phyloP scores from a whole-genome alignment of 441 rosid genomes.

The Viola pubescens region DNA sequence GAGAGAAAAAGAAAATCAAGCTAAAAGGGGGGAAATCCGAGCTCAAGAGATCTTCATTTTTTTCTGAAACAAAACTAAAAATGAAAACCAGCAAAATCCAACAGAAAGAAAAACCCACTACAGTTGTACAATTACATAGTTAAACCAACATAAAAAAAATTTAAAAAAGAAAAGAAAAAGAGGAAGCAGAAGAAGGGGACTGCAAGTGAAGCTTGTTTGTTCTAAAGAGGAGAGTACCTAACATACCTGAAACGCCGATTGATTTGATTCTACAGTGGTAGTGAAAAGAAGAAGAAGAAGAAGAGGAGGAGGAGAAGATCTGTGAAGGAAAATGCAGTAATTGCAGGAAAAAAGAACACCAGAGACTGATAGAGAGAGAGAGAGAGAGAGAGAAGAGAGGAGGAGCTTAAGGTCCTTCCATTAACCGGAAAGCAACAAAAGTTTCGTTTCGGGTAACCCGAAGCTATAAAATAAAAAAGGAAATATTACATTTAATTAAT shows the following conservation, averaged over 20 bases:
- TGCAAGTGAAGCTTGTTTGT: neutral
- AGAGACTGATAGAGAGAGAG: conserved; percentile 20
- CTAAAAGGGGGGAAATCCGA: no score
- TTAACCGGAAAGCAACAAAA: conserved; percentile 51
- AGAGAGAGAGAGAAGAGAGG: conserved; percentile 21
- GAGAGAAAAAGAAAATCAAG: no score
- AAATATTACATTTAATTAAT: neutral
- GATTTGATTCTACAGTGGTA: no score
- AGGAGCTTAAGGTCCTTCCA: conserved; percentile 48
- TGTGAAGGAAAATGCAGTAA: conserved; percentile 22
- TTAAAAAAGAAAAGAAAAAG: no score
- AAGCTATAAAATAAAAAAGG: conserved; percentile 10
- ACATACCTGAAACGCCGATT: no score
- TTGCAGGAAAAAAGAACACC: conserved; percentile 5
- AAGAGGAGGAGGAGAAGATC: conserved; percentile 12
- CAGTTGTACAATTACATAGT: neutral
- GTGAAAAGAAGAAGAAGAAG: conserved; percentile 1
- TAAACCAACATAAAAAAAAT: neutral
- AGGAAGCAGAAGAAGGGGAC: neutral
- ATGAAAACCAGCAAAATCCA: no score
- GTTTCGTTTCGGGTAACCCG: conserved; percentile 24
- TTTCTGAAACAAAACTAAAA: no score
- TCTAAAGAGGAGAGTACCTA: neutral
- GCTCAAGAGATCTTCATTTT: no score
- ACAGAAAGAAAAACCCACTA: no score